Evolutionary conservation across 805 yeast species (phyloP).

Genomic region (Ogataea pignaliae): DNA sequence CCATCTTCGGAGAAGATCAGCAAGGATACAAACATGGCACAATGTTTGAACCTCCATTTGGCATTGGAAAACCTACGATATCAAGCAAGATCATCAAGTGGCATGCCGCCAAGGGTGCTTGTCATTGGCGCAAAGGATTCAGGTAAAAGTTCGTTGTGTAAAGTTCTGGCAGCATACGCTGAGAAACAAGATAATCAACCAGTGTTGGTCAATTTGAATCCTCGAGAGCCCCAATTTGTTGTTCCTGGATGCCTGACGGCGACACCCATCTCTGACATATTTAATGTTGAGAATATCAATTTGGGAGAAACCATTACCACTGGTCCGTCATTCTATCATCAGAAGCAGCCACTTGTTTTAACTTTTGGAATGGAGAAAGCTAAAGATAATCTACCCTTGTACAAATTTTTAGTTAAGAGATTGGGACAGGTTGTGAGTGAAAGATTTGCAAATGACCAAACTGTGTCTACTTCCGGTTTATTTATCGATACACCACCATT

Average conservation of each 20-base stretch:
- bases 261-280: constrained; percentile 71
- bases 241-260: constrained; percentile 85
- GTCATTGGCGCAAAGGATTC: constrained; percentile 66
- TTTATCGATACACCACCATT: constrained; percentile 75
- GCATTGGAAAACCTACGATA: constrained; percentile 58
- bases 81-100: constrained; percentile 13
- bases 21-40: constrained; percentile 65
- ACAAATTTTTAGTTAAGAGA: constrained; percentile 43
- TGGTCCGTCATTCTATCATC: constrained; percentile 71
- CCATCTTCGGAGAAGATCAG: constrained; percentile 56
- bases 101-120: constrained; percentile 48
- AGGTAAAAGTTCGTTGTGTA: constrained; percentile 77
- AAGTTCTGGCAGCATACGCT: constrained; percentile 71
- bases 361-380: constrained; percentile 68
- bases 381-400: constrained; percentile 52
- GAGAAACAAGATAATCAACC: constrained; percentile 66
- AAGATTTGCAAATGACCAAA: constrained; percentile 47
- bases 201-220: constrained; percentile 73
- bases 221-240: constrained; percentile 44
- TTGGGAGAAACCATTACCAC: constrained; percentile 79
- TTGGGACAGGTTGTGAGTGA: constrained; percentile 34
- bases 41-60: constrained; percentile 66
- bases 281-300: constrained; percentile 65
- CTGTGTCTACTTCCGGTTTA: constrained; percentile 46
- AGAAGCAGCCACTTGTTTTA: constrained; percentile 86